These are phyloP conservation scores for Exutisphaerella laricina DNA, from an alignment of 2,329 filamentous ascomycete species.

Conservation along the genomic window DNA sequence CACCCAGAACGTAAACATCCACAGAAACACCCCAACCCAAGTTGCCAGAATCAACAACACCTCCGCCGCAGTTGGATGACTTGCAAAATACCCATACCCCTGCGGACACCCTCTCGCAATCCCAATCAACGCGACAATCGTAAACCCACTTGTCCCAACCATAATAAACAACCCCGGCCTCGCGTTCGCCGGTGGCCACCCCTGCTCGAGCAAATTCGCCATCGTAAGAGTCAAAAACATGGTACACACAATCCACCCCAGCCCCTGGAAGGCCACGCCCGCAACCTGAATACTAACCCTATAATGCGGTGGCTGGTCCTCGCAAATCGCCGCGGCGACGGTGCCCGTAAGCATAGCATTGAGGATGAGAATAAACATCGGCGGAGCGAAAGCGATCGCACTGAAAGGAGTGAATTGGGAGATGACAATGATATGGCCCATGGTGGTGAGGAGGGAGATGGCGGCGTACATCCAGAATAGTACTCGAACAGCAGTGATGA, in stretches of 20 bases:
- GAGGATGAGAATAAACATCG: slow-evolving; percentile 18
- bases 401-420: slow-evolving; percentile 9
- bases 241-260: slow-evolving; percentile 40
- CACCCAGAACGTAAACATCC: slow-evolving; percentile 47
- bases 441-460: slow-evolving; percentile 10
- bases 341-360: slow-evolving; percentile 24
- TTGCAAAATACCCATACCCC: slow-evolving; percentile 24
- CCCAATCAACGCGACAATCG: slow-evolving; percentile 25
- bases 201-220: slow-evolving; percentile 37
- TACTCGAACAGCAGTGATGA: slow-evolving; percentile 55
- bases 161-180: slow-evolving; percentile 48
- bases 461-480: slow-evolving; percentile 63
- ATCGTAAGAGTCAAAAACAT: slow-evolving; percentile 41
- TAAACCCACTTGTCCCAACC: slow-evolving; percentile 39
- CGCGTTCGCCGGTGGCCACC: slow-evolving; percentile 38
- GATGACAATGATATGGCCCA: slow-evolving; percentile 13
- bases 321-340: slow-evolving; percentile 15
- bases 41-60: slow-evolving; percentile 24
- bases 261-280: slow-evolving; percentile 42
- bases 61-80: slow-evolving; percentile 21
- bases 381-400: slow-evolving; percentile 12
- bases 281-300: slow-evolving; percentile 41
- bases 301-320: slow-evolving; percentile 28
- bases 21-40: slow-evolving; percentile 41
- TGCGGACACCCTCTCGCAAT: slow-evolving; percentile 20